Evolutionary conservation across 139 green algal genomes (phyloP), one percentile per base, ranked within the genome.

Genomic region (Desmodesmus armatus): DNA sequence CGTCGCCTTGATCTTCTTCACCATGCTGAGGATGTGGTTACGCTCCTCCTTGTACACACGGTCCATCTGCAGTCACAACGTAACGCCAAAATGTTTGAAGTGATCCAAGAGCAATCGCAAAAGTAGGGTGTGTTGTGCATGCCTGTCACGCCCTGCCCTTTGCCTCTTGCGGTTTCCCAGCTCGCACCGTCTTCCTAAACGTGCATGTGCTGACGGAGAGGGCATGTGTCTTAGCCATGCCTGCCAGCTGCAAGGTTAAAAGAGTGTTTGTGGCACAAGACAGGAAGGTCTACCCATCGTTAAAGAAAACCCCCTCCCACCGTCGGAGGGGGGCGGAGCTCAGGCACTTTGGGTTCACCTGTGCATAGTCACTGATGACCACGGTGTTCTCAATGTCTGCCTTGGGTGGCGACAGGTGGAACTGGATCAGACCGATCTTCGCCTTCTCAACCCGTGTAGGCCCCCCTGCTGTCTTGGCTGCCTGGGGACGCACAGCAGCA

Each of bases 361-460:
- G 89, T 40, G 89, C 76, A 89, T 98, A 98, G 91, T 98, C 96
- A n/a, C 82, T 92, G 66, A 99, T 91, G 25, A 99, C 88, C 3
- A 99, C 97, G 86, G 97, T 99, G 90, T 98, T 99, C 91, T 99
- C 98, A 11, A 99, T 91, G 89, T 99, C 98, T 1, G 96, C 96
- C 91, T 99, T 99, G 39, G 98, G 98, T 21, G 98, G 98, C 2
- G 94, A 98, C 44, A 99, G 92, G 79, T 94, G 95, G 88, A 99
- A 99, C 88, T 96, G 92, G 58, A 99, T 97, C 6, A 99, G 92
- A 5, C 87, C 97, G 21, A 99, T 95, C 92, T 98, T 98, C 43
- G 98, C 97, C 73, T 98, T 97, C 85, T 98, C 95, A 33, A 99
- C 89, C 23, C 92, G 89, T 9, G 93, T 96, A n/a, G 96, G 97